Conservation (phyloP, 2,329 filamentous ascomycete species). For the Fusarium virguliforme region DNA sequence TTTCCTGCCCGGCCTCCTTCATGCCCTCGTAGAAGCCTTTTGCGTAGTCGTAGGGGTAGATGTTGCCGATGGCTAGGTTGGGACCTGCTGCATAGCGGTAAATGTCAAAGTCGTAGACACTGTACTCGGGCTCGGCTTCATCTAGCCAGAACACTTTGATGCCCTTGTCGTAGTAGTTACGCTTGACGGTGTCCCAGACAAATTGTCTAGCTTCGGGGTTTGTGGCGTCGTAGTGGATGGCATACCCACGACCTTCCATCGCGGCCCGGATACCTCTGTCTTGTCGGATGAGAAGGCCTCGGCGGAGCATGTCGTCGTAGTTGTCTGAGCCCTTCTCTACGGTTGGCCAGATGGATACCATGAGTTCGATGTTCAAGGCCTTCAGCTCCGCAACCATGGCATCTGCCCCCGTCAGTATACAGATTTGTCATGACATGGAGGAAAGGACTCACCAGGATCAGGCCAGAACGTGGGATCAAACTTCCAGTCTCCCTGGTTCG, state of each 20-base stretch:
- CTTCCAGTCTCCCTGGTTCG: constrained; percentile 76
- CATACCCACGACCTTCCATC: constrained; percentile 73
- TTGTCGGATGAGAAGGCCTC: constrained; percentile 72
- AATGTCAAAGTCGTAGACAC: constrained; percentile 76
- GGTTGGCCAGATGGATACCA: constrained; percentile 80
- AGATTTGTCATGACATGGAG: fast-evolving
- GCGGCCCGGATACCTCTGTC: constrained; percentile 73
- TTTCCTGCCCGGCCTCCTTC: constrained; percentile 65
- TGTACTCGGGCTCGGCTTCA: constrained; percentile 78
- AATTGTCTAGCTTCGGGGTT: constrained; percentile 72
- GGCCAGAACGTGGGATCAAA: constrained; percentile 78
- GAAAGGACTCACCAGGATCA: constrained; percentile 66
- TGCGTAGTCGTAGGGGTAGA: constrained; percentile 73
- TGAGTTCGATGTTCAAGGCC: constrained; percentile 73
- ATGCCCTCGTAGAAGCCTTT: constrained; percentile 74
- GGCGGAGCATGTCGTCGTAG: constrained; percentile 73
- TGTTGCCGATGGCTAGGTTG: constrained; percentile 67
- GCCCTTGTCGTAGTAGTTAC: constrained; percentile 75
- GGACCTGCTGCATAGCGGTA: constrained; percentile 63
- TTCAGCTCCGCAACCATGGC: constrained; percentile 76
- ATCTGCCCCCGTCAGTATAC: constrained; percentile 53
- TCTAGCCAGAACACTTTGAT: constrained; percentile 79
- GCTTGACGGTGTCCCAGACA: constrained; percentile 72
- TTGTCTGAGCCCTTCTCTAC: constrained; percentile 74
- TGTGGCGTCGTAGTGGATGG: constrained; percentile 75